A percentile compares a stretch with the other conserved stretches of the same genome.
phyloP scores from a whole-genome alignment of 768 basidiomycete genomes.

The Lentinus tigrinus region DNA sequence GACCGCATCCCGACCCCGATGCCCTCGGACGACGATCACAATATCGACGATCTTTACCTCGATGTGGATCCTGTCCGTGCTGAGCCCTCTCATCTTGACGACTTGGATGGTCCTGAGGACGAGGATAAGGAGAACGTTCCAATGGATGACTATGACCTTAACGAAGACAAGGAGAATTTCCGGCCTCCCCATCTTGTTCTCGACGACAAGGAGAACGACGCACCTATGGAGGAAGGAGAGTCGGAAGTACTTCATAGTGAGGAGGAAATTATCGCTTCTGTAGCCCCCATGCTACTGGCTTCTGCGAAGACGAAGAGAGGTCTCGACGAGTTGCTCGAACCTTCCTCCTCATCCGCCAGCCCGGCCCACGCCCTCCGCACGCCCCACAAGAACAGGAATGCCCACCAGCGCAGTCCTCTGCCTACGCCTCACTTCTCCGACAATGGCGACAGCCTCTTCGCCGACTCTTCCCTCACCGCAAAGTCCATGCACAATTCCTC shows the following conservation, averaged over 20 bases:
- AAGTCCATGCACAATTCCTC: constrained; percentile 12
- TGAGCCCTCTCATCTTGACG: not conserved
- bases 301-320: not conserved
- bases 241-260: not conserved
- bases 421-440: constrained; percentile 22
- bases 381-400: constrained; percentile 24
- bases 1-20: constrained; percentile 23
- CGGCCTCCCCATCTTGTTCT: constrained; percentile 1
- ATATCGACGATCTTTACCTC: constrained; percentile 25
- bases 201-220: constrained; percentile 5
- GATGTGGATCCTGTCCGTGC: constrained; percentile 14
- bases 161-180: constrained; percentile 15
- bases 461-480: constrained; percentile 15
- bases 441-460: constrained; percentile 9
- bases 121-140: constrained; percentile 24
- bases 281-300: constrained; percentile 5
- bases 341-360: constrained; percentile 12
- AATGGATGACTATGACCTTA: constrained; percentile 2
- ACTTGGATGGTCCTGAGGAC: constrained; percentile 14
- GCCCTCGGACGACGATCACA: constrained; percentile 20
- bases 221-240: not conserved
- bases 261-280: not conserved
- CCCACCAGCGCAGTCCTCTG: constrained; percentile 23
- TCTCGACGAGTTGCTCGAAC: constrained; percentile 1
- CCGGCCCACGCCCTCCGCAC: constrained; percentile 22